Base-by-base conservation (phyloP, 2,329 filamentous ascomycete genomes). In the Ophiosphaerella herpotricha region DNA sequence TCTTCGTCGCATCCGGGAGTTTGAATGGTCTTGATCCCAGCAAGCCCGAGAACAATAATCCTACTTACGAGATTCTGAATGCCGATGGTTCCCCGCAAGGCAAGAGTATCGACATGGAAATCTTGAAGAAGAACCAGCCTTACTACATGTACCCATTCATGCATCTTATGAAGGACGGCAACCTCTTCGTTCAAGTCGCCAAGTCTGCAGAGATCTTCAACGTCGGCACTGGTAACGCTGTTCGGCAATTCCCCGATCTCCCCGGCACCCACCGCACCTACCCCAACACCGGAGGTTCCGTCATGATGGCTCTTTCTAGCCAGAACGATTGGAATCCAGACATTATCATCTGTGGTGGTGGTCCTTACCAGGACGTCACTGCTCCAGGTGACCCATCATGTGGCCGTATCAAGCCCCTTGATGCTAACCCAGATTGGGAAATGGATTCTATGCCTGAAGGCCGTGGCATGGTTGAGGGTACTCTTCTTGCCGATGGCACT, bases 121-220 rank as follows among this genome's bases (percentile, higher is more conserved):
- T 85, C 33, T 72, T 86, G 21, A 74, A 72, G 46, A 78, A 78
- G 63, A 83, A 82, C 57, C 81, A 85, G 65, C 83, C 83, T 12
- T 85, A 85, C 71, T 85, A 83, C 69, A 84, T 84, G 82, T 85
- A 85, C 61, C 83, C 83, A 3, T 85, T 85, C 66, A 70, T 86
- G 26, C 82, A 85, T 60, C 73, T 85, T 1, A 74, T 86, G 33
- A 77, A 74, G 31, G 78, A 84, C 63, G 82, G 83, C 9, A 79
- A 71, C 33, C 66, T 85, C 4, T 85, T 84, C 61, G 73, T 85
- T 48, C 83, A 84, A 62, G 75, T 77, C 13, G 73, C 82, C 31
- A 84, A 82, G 63, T 80, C 80, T 16, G 78, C 80, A 5, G 78
- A 85, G 59, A 73, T 81, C 46, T 85, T 84, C 68, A 78, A 83